Conservation (phyloP, 352 stramenopile genomes). For the Globisporangium parvum region DNA sequence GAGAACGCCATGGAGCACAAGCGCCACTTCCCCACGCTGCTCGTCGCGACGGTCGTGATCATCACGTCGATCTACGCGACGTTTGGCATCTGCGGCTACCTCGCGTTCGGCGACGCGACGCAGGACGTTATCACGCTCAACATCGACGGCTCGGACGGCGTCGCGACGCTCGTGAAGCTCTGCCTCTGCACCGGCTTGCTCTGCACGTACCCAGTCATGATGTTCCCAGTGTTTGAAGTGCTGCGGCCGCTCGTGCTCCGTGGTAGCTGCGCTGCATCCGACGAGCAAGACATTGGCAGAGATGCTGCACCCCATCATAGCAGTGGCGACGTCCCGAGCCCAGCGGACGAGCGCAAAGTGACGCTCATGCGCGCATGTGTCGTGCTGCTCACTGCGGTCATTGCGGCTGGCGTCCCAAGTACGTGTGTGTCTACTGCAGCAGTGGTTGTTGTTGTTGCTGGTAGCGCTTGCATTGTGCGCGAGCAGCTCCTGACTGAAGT, state of each 20-base stretch:
- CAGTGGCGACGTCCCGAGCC: neutral
- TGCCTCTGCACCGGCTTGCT: slow-evolving; percentile 86
- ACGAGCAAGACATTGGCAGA: neutral
- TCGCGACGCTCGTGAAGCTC: slow-evolving; percentile 79
- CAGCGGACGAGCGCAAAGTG: slow-evolving; percentile 18
- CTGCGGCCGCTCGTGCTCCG: slow-evolving; percentile 29
- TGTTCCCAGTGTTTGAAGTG: slow-evolving; percentile 90
- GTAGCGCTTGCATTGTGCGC: neutral
- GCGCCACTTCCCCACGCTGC: slow-evolving; percentile 61
- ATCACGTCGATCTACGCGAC: slow-evolving; percentile 85
- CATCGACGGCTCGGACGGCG: slow-evolving; percentile 46
- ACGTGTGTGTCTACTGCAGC: slow-evolving; percentile 3
- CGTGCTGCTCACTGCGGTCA: slow-evolving; percentile 70
- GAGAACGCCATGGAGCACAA: slow-evolving; percentile 83
- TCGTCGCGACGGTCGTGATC: slow-evolving; percentile 66
- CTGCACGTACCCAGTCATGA: slow-evolving; percentile 92
- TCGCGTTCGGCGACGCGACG: slow-evolving; percentile 78
- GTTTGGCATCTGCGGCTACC: slow-evolving; percentile 85
- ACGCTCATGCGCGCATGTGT: slow-evolving; percentile 44
- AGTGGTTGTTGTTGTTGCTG: neutral
- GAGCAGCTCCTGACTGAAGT: slow-evolving; percentile 3
- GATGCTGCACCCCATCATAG: neutral
- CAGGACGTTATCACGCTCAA: slow-evolving; percentile 89
- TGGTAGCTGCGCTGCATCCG: slow-evolving; percentile 17
- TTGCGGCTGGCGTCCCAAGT: slow-evolving; percentile 77